Base-by-base conservation (phyloP, 192 early-diverging fungal species). In the Entomortierella beljakovae region DNA sequence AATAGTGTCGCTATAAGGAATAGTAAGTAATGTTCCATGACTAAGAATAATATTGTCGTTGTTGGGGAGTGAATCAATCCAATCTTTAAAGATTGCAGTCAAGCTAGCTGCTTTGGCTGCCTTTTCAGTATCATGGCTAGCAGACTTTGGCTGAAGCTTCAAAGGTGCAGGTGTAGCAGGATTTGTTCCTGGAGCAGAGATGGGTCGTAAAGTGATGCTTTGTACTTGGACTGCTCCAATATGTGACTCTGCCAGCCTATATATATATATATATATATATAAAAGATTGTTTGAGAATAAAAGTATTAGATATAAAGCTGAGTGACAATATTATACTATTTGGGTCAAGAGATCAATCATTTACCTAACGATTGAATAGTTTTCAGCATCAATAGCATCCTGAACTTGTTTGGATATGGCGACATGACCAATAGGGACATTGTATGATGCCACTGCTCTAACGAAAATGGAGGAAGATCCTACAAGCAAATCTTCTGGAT, bases 341-440 rank as follows among this genome's bases (percentile, higher is more conserved):
- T n/a, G n/a, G n/a, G n/a, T 49, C 26, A 26, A 20, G 48, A 40
- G 10, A 5, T 56, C 7, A 8, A 32, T 31, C 20, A 31, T 42
- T 59, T 84, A 85, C 87, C 75, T 81, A 56, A 89, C 63, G 50
- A 87, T 84, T 6, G 80, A 80, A 80, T 84, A 89, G 48, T 76
- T 79, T 53, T 86, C 77, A 0, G 75, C 52, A 28, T 86, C 83
- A 55, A 89, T 49, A 4, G 80, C 83, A 1, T 76, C 72, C 56
- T 77, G 63, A 1, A 86, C 75, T 38, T 71, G 58, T 23, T 77
- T 75, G 18, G 77, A 82, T 10, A 89, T 60, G 6, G 63, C 64
- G 23, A 89, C 79, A 80, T 89, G 88, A 15, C 77, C 74, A 1
- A 64, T 22, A 16, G 84, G 80, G 8, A 89, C 71, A 32, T 52